phyloP scores from a whole-genome alignment of 2,329 filamentous ascomycete genomes.

The Botrytis fragariae region DNA sequence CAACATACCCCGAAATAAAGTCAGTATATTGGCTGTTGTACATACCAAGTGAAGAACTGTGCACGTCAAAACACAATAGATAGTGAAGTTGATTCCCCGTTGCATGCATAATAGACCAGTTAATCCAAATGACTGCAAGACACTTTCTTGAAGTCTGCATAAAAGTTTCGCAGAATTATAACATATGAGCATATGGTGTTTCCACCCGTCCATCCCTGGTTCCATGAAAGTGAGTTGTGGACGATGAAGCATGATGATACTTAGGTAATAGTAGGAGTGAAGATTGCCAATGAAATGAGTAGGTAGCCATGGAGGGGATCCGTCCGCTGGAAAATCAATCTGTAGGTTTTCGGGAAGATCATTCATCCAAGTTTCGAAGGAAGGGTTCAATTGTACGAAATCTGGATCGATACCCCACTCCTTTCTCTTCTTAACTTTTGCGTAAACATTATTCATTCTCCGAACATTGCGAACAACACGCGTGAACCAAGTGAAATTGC shows the following conservation, averaged over 20 bases:
- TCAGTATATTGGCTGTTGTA: constrained; percentile 30
- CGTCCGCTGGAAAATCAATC: constrained; percentile 73
- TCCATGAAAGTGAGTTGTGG: constrained; percentile 81
- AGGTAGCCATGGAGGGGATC: constrained; percentile 77
- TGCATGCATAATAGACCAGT: constrained; percentile 87
- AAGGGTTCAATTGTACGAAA: constrained; percentile 74
- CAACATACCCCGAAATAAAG: constrained; percentile 19
- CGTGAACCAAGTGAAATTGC: constrained; percentile 80
- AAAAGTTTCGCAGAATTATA: constrained; percentile 81
- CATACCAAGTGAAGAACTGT: constrained; percentile 90
- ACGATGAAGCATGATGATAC: constrained; percentile 80
- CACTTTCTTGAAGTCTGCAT: constrained; percentile 82
- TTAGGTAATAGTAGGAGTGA: constrained; percentile 84
- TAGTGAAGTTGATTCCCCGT: constrained; percentile 88
- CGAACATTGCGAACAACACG: constrained; percentile 76
- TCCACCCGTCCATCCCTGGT: constrained; percentile 76
- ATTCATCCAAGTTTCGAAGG: constrained; percentile 71
- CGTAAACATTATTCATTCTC: constrained; percentile 72
- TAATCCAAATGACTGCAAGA: constrained; percentile 73
- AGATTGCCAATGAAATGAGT: constrained; percentile 88
- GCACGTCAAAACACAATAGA: constrained; percentile 89
- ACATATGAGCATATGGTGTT: constrained; percentile 81
- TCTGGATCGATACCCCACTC: constrained; percentile 87
- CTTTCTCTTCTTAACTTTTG: constrained; percentile 68
- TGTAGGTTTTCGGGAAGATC: constrained; percentile 77